Conservation (phyloP, 2,329 filamentous ascomycete species). For the Curvularia lunata region DNA sequence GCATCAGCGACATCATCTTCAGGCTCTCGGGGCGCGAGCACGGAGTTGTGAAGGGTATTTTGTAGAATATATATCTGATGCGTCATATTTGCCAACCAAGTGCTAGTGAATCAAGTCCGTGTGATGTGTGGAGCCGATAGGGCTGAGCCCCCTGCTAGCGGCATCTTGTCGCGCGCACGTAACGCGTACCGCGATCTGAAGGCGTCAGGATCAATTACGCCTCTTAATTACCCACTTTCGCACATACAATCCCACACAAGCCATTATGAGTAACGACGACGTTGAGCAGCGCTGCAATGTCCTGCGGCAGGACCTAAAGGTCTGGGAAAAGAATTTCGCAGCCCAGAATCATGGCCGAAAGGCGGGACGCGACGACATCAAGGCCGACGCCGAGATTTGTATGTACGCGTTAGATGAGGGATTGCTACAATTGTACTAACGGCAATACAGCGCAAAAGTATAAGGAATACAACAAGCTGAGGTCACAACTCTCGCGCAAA, state of each 20-base stretch:
- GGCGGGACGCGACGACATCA: conserved; percentile 77
- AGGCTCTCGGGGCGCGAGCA: conserved; percentile 38
- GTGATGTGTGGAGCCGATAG: conserved; percentile 22
- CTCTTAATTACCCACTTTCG: conserved; percentile 20
- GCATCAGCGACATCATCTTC: conserved; percentile 46
- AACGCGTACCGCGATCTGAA: conserved; percentile 42
- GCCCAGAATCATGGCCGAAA: conserved; percentile 69
- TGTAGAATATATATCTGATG: conserved; percentile 50
- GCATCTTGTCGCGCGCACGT: conserved; percentile 30
- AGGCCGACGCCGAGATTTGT: conserved; percentile 74
- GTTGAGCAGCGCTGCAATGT: conserved; percentile 76
- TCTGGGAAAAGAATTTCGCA: conserved; percentile 74
- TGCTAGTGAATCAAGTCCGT: conserved; percentile 11
- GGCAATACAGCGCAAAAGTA: conserved; percentile 69
- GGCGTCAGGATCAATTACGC: conserved; percentile 24
- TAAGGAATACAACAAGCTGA: conserved; percentile 73
- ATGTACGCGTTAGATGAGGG: conserved; percentile 35
- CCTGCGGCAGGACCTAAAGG: conserved; percentile 77
- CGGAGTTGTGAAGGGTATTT: conserved; percentile 51
- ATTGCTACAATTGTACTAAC: conserved; percentile 18
- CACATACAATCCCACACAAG: conserved; percentile 16
- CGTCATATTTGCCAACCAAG: conserved; percentile 35
- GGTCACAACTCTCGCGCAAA: conserved; percentile 46
- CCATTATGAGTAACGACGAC: conserved; percentile 38
- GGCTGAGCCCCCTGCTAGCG: conserved; percentile 32